Evolutionary conservation across 371 early-diverging fungal genomes (phyloP).

Genomic region (Mucor lusitanicus): DNA sequence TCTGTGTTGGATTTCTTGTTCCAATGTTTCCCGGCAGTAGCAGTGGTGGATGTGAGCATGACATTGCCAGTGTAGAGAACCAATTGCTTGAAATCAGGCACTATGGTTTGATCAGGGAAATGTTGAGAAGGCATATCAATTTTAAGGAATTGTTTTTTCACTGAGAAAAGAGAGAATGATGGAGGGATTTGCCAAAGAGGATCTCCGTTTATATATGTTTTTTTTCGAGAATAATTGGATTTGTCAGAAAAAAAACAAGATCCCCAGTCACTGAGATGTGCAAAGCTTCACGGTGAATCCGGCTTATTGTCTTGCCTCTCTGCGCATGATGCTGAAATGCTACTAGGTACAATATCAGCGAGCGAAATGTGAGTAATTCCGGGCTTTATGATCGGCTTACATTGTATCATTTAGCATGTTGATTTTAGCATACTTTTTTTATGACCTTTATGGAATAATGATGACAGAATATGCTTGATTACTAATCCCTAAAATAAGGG

Average conservation of each 20-base stretch:
- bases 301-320: background rate
- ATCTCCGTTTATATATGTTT: constrained; percentile 1
- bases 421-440: background rate
- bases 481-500: background rate
- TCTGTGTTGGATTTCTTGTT: constrained; percentile 56
- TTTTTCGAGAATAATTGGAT: constrained; percentile 1
- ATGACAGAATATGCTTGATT: background rate
- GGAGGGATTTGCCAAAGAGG: background rate
- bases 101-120: constrained; percentile 15
- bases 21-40: constrained; percentile 31
- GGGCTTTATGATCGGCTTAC: background rate
- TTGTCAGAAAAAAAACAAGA: constrained; percentile 7
- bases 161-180: background rate
- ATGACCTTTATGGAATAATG: background rate
- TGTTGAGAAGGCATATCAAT: constrained; percentile 30
- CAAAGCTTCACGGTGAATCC: background rate
- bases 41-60: constrained; percentile 52
- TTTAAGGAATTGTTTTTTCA: background rate
- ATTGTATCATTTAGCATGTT: background rate
- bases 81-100: constrained; percentile 42
- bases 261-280: constrained; percentile 3
- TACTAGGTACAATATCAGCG: background rate
- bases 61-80: constrained; percentile 59
- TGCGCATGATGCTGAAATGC: background rate
- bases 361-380: background rate